Evolutionary conservation across 768 basidiomycete species (phyloP), one percentile per base, ranked within the genome.

Genomic region (Tylopilus subfusipes): DNA sequence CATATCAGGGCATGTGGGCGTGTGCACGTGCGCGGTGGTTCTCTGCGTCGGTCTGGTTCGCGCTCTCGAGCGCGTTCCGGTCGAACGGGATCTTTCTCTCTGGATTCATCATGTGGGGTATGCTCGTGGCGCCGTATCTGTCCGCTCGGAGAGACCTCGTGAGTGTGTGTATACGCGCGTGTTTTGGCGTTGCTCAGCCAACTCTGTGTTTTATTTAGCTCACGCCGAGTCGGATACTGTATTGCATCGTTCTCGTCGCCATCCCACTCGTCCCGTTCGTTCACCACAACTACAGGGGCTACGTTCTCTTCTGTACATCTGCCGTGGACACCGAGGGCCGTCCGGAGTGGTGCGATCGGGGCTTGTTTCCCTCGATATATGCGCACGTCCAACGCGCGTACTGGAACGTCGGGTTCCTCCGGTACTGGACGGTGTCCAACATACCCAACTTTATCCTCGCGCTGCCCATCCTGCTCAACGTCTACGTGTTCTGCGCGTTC

Each of bases 401-500:
- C 69, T 99, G 96, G 97, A 78, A 88, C 66, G 74, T 80, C 42
- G 93, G 95, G 16, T 82, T 95, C 59, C 70, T 99, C 56, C 81
- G 77, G 3, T 98, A 98, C 70, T 99, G 92, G 92, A 86, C 86
- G 0, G 56, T 74, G 22, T 72, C 79, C 29, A 95, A 99, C 70
- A 62, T 93, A 2, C 97, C 97, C 43, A 97, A 98, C 70, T 90
- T 98, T 66, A 58, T 92, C 55, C 76, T 98, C 52, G 83, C 88
- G 16, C 63, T 82, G 0, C 96, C 96, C 0, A 77, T 87, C 0
- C 78, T 96, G 50, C 39, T 72, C 46, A 72, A 79, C 57, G 71
- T 85, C 34, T 70, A 78, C 50, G 49, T 40, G 3, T 71, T 72
- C 22, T 53, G 65, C 24, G 62, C 21, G 51, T 62, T 64, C 24